phyloP scores from a whole-genome alignment of 257 asterid species.

The Nemophila menziesii region DNA sequence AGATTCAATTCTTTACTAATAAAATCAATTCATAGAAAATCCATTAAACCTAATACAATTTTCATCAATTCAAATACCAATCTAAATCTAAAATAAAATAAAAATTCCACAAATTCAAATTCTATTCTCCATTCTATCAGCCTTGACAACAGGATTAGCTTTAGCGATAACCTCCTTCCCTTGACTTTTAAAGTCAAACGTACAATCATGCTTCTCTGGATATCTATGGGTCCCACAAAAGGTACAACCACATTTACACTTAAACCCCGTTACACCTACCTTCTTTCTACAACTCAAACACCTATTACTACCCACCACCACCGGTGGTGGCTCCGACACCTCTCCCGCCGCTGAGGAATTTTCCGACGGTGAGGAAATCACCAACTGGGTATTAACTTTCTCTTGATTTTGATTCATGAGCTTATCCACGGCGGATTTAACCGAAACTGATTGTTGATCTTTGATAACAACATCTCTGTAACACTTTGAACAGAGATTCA shows the following conservation, averaged over 20 bases:
- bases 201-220: conserved; percentile 38
- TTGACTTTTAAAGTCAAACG: conserved; percentile 28
- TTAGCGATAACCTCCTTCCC: conserved; percentile 26
- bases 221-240: conserved; percentile 41
- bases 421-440: conserved; percentile 1
- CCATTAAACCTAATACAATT: too few species aligned
- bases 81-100: neutral
- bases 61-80: too few species aligned
- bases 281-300: conserved; percentile 32
- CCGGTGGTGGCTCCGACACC: conserved; percentile 1
- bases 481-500: conserved; percentile 3
- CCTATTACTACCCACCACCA: conserved; percentile 13
- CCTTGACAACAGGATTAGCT: conserved; percentile 39
- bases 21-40: too few species aligned
- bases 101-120: conserved; percentile 10
- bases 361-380: neutral
- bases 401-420: neutral
- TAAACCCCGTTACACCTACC: conserved; percentile 36
- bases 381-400: neutral
- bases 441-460: conserved; percentile 2
- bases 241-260: conserved; percentile 36
- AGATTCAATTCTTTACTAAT: too few species aligned
- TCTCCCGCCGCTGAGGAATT: neutral
- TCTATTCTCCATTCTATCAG: conserved; percentile 23
- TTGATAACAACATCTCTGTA: neutral